Percentiles rank a stretch among this genome's conserved stretches.
Evolutionary conservation across 257 asterid species (phyloP).

Genomic region (Przewalskia tangutica): DNA sequence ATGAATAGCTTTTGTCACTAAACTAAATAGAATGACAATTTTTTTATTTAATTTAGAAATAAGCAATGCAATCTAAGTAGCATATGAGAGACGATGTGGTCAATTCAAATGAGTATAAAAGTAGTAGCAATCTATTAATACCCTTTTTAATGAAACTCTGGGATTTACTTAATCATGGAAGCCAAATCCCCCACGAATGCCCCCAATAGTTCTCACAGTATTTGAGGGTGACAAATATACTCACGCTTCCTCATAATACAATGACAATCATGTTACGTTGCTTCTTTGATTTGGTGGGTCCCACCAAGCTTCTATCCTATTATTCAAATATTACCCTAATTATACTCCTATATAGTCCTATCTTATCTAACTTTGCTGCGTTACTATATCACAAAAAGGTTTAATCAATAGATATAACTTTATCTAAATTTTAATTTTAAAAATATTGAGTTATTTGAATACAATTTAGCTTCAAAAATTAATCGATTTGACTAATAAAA

Average conservation of each 20-base stretch:
- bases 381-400: background rate
- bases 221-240: background rate
- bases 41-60: no score
- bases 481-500: no score
- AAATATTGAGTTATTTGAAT: no score
- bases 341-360: background rate
- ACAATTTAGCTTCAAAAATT: no score
- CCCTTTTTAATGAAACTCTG: conserved; percentile 16
- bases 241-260: background rate
- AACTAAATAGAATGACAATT: no score
- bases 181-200: conserved; percentile 15
- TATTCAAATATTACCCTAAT: background rate
- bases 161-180: conserved; percentile 28
- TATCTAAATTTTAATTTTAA: no score
- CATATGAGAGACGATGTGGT: background rate
- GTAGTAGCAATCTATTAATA: background rate
- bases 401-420: no score
- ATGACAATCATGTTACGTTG: conserved; percentile 10
- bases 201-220: conserved; percentile 8
- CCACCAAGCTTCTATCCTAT: background rate
- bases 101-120: background rate
- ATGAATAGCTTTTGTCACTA: no score
- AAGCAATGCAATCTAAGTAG: no score
- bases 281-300: conserved; percentile 21
- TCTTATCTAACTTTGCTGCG: background rate